Evolutionary conservation across 2,329 filamentous ascomycete genomes (phyloP).

Genomic region (Botrytis fabae): DNA sequence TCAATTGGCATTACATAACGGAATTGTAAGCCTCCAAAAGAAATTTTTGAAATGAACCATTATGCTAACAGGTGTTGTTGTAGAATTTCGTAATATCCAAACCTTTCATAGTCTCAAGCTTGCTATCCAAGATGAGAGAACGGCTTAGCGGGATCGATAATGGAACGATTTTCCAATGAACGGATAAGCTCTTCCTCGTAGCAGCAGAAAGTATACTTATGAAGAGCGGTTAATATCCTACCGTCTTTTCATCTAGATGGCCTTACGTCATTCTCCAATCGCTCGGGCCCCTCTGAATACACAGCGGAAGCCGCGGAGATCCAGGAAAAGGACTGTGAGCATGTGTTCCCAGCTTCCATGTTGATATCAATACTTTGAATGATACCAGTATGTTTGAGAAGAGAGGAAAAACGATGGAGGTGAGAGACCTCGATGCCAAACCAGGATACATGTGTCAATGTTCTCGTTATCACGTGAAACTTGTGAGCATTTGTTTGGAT

Average conservation of each 20-base stretch:
- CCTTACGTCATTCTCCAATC: background rate
- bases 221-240: background rate
- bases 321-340: too few species aligned
- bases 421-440: background rate
- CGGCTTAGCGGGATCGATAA: slow-evolving; percentile 23
- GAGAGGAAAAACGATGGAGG: background rate
- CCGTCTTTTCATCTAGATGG: background rate
- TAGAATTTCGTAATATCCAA: slow-evolving; percentile 34
- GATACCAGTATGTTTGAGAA: background rate
- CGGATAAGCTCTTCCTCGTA: background rate
- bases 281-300: too few species aligned
- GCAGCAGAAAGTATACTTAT: too few species aligned
- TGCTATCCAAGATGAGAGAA: slow-evolving; percentile 32
- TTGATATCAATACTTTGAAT: background rate
- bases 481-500: background rate
- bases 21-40: slow-evolving; percentile 14
- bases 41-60: background rate
- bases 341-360: background rate
- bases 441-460: background rate
- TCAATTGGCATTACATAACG: slow-evolving; percentile 16
- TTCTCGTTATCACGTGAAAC: too few species aligned
- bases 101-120: slow-evolving; percentile 31
- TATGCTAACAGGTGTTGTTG: background rate
- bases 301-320: background rate
- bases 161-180: slow-evolving; percentile 10